phyloP scores from a whole-genome alignment of 345 rosid genomes.

The Populus pruinosa region DNA sequence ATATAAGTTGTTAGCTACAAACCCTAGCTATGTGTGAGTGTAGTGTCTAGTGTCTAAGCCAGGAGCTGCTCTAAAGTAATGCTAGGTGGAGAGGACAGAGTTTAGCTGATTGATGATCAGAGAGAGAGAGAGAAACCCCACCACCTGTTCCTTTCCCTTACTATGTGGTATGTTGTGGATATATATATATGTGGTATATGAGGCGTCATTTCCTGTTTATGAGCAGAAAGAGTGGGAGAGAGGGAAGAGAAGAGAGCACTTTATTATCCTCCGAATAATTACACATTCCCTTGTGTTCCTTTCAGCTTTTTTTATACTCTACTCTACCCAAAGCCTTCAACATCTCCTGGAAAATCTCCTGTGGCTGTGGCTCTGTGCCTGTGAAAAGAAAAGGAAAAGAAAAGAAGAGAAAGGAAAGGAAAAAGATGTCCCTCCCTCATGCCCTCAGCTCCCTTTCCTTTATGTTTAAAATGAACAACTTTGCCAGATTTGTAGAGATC shows the following conservation, averaged over 20 bases:
- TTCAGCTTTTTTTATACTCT: not conserved
- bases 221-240: slow-evolving; percentile 6
- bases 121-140: not conserved
- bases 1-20: not conserved
- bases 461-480: not conserved
- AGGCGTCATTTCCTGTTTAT: not conserved
- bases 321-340: not conserved
- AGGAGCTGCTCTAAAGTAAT: not conserved
- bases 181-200: not conserved
- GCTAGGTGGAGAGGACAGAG: not conserved
- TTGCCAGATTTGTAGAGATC: slow-evolving; percentile 35
- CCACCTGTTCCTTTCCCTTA: not conserved
- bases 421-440: not conserved
- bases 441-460: not conserved
- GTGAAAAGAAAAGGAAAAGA: not conserved
- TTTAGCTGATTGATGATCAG: not conserved
- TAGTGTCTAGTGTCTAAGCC: not conserved
- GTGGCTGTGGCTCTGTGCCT: not conserved
- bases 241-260: slow-evolving; percentile 4
- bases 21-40: not conserved
- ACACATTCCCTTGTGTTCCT: slow-evolving; percentile 5
- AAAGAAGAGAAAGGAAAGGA: not conserved
- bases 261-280: not conserved
- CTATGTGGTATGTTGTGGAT: not conserved
- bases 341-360: not conserved